Conservation (phyloP, 768 basidiomycete genomes). For the Nidularia sp. region DNA sequence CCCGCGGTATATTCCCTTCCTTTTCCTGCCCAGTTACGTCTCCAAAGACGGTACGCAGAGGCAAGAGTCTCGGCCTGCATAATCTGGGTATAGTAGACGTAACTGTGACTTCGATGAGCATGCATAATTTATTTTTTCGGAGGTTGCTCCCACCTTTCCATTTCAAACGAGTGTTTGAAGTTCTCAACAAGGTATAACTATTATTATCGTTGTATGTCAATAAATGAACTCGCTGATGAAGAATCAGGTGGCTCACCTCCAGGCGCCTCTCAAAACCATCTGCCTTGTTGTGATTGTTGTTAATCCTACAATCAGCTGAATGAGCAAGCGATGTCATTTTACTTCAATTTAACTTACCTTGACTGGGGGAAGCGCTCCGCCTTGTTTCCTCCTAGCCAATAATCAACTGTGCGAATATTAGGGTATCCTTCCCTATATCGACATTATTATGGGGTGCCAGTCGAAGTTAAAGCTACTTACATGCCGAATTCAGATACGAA, state of each 20-base stretch:
- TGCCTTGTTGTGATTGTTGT: conserved; percentile 89
- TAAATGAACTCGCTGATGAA: too few species aligned
- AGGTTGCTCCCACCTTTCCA: conserved; percentile 58
- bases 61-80: conserved; percentile 94
- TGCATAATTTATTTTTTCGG: not conserved
- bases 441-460: not conserved
- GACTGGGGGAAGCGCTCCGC: conserved; percentile 87
- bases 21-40: conserved; percentile 86
- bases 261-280: conserved; percentile 80
- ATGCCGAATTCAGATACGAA: conserved; percentile 97
- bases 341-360: conserved; percentile 36
- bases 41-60: conserved; percentile 87
- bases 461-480: conserved; percentile 31
- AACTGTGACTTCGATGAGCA: conserved; percentile 37
- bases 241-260: conserved; percentile 43
- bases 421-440: conserved; percentile 78
- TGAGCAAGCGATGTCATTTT: not conserved
- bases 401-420: conserved; percentile 81
- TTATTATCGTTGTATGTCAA: not conserved
- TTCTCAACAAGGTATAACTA: conserved; percentile 93
- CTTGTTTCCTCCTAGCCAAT: conserved; percentile 78
- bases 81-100: conserved; percentile 90
- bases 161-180: conserved; percentile 84
- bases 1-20: conserved; percentile 85
- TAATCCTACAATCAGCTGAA: conserved; percentile 34